Percentiles rank a stretch among this genome's conserved stretches.
phyloP scores from a whole-genome alignment of 805 yeast species.

The Ogataea populi-albae region DNA sequence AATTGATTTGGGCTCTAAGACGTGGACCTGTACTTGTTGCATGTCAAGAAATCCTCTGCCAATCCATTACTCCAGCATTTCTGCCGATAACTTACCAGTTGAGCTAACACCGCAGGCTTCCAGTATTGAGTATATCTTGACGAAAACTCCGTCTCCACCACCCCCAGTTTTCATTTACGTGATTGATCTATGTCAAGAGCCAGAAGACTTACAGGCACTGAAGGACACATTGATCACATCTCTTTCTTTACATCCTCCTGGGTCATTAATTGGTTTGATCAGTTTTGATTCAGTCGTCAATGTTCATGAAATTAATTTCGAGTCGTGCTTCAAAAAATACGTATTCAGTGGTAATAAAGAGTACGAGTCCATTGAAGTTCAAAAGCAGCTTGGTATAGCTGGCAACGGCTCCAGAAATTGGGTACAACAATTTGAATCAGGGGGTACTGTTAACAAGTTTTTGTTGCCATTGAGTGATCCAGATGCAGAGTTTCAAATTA shows the following conservation, averaged over 20 bases:
- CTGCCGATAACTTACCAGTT: slow-evolving; percentile 74
- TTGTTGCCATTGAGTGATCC: slow-evolving; percentile 34
- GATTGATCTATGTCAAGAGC: slow-evolving; percentile 86
- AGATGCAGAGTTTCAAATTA: slow-evolving; percentile 75
- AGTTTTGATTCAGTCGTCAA: slow-evolving; percentile 90
- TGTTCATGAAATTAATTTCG: slow-evolving; percentile 72
- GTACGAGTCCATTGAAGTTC: slow-evolving; percentile 43
- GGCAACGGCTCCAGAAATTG: slow-evolving; percentile 37
- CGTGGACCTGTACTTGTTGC: slow-evolving; percentile 89
- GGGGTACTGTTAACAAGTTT: slow-evolving; percentile 41
- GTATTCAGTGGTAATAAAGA: slow-evolving; percentile 91
- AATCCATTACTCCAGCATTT: slow-evolving; percentile 71
- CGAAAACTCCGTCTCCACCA: slow-evolving; percentile 54
- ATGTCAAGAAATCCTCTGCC: slow-evolving; percentile 76
- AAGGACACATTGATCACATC: slow-evolving; percentile 77
- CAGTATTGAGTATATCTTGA: slow-evolving; percentile 81
- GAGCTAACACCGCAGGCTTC: slow-evolving; percentile 69
- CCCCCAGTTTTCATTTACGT: slow-evolving; percentile 88
- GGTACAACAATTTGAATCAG: slow-evolving; percentile 40
- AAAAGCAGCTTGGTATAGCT: slow-evolving; percentile 35
- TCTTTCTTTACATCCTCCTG: slow-evolving; percentile 79
- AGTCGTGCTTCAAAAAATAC: slow-evolving; percentile 66
- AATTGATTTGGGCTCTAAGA: slow-evolving; percentile 68
- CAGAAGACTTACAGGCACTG: slow-evolving; percentile 78
- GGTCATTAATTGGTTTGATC: slow-evolving; percentile 81